These are phyloP conservation scores for Lentinula novae-zelandiae DNA, from an alignment of 1,284 basidiomycete species.

Conservation along the genomic window DNA sequence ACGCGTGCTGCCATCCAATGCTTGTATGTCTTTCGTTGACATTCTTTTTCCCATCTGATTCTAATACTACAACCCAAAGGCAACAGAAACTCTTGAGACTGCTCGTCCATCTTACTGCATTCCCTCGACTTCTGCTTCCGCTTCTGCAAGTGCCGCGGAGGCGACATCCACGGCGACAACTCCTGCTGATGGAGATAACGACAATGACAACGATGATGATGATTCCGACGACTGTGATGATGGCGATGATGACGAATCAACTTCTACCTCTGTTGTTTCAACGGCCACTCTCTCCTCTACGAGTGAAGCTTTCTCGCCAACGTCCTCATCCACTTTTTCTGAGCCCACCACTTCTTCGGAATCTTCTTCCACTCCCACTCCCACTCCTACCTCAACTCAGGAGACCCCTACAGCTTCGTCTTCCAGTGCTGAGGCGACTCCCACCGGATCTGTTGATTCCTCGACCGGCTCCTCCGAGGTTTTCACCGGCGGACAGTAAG, in stretches of 20 bases:
- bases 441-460: conserved; percentile 5
- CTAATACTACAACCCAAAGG: conserved; percentile 23
- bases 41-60: not conserved
- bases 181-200: conserved; percentile 12
- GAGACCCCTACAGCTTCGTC: conserved; percentile 11
- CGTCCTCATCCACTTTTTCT: conserved; percentile 5
- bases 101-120: conserved; percentile 52
- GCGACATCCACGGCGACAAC: conserved; percentile 21
- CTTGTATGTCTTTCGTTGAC: conserved; percentile 31
- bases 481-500: conserved; percentile 45
- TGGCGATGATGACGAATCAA: conserved; percentile 16
- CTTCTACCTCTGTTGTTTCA: conserved; percentile 12
- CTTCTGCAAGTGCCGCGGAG: conserved; percentile 16
- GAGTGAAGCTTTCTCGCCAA: conserved; percentile 17
- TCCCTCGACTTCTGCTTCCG: conserved; percentile 24
- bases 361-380: not conserved
- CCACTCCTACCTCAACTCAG: conserved; percentile 7
- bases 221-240: conserved; percentile 26
- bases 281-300: conserved; percentile 13
- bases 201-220: conserved; percentile 24
- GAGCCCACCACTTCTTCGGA: conserved; percentile 7
- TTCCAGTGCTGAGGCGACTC: conserved; percentile 3
- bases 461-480: conserved; percentile 10
- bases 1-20: conserved; percentile 46
- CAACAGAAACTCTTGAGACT: conserved; percentile 43